Base-by-base conservation (phyloP, 1,284 basidiomycete genomes). In the Moesziomyces sp. region DNA sequence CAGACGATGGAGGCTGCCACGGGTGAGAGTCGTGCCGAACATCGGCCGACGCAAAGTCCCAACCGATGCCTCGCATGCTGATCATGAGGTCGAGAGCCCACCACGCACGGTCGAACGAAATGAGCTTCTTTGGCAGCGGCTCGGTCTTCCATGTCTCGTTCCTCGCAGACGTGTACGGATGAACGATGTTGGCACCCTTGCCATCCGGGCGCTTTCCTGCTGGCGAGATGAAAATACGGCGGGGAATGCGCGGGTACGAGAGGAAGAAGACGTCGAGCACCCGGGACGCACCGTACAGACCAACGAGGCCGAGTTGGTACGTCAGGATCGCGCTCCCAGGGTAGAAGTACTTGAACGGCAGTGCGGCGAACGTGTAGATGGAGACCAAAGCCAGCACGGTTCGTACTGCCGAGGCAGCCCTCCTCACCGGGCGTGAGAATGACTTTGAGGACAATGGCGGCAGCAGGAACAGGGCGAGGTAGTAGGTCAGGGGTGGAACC, bases 21-120 rank as follows among this genome's bases (percentile, higher is more conserved):
- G 75, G 75, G 28, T 74, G 68, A 43, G 59, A 60, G 30, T 75
- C 75, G 47, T 77, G 75, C 5, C 75, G 48, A 14, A 77, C 75
- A 35, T 77, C 75, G 10, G 75, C 63, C 8, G 63, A 61, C 3
- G 75, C 75, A 50, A 74, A 77, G 38, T 77, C 72, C 75, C 75
- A 77, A 5, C 75, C 72, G 45, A 77, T 70, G 9, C 75, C 75
- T 23, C 75, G 61, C 75, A 77, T 77, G 58, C 67, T 67, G 51
- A 77, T 77, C 71, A 77, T 67, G 14, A 77, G 56, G 21, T 77
- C 75, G 3, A 77, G 55, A 33, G 75, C 66, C 71, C 72, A 77
- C 75, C 75, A 77, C 14, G 59, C 69, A 6, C 69, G 48, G 13
- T 63, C 69, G 23, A 72, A 72, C 33, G 63, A 62, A 11, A 67